Evolutionary conservation across 1,284 basidiomycete species (phyloP).

Genomic region (Tilletia indica): DNA sequence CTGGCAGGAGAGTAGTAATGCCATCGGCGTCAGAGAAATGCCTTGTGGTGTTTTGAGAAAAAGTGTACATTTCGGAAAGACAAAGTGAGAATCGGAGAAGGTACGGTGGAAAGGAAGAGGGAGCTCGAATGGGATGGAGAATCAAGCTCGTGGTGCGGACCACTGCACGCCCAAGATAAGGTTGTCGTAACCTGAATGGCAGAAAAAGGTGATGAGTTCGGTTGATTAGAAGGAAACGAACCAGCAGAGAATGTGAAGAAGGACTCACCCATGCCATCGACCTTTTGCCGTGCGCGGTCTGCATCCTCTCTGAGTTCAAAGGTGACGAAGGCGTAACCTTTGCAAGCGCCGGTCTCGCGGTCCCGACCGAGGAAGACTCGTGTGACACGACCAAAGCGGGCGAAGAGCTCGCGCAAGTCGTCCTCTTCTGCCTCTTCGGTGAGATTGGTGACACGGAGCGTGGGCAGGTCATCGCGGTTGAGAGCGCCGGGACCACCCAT

Average conservation of each 20-base stretch:
- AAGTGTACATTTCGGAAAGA: neutral
- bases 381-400: constrained; percentile 66
- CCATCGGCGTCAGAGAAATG: neutral
- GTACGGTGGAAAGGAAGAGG: neutral
- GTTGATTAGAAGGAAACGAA: too few species aligned
- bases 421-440: constrained; percentile 92
- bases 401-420: constrained; percentile 88
- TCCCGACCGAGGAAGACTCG: constrained; percentile 93
- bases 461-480: constrained; percentile 85
- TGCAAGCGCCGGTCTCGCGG: constrained; percentile 88
- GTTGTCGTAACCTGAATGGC: constrained; percentile 67
- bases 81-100: neutral
- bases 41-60: neutral
- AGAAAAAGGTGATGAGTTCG: neutral
- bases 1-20: neutral
- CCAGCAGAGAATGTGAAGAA: too few species aligned
- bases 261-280: constrained; percentile 74
- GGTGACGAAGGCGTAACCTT: constrained; percentile 93
- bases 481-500: constrained; percentile 64
- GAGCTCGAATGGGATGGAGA: neutral
- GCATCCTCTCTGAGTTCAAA: constrained; percentile 81
- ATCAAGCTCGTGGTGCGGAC: constrained; percentile 61
- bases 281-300: constrained; percentile 85
- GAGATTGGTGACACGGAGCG: constrained; percentile 94
- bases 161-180: constrained; percentile 82